Conservation (phyloP, 129 eudicot species). For the Rutidosis leptorrhynchoides region DNA sequence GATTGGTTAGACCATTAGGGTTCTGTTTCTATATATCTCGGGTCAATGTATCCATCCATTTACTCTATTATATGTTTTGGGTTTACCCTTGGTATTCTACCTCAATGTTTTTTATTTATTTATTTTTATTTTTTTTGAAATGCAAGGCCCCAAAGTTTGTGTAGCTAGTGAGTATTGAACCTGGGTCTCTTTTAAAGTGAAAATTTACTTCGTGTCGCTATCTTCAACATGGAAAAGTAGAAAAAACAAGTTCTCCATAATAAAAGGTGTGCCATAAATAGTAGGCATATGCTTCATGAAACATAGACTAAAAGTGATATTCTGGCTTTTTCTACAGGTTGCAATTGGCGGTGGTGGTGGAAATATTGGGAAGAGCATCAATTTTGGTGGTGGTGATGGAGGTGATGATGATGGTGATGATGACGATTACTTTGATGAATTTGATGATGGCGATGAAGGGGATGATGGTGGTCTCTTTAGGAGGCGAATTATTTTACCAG, state of each 20-base stretch:
- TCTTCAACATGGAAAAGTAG: not conserved
- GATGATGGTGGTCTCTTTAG: conserved; percentile 95
- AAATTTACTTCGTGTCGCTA: too few species aligned
- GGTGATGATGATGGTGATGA: conserved; percentile 96
- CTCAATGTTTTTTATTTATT: not conserved
- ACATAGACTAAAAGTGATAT: conserved; percentile 4
- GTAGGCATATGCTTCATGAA: not conserved
- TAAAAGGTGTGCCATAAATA: not conserved
- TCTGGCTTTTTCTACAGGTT: conserved; percentile 40
- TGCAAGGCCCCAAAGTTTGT: too few species aligned
- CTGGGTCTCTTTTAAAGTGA: too few species aligned
- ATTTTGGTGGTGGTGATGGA: conserved; percentile 94
- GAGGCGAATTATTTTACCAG: conserved; percentile 71
- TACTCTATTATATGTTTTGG: not conserved
- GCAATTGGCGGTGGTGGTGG: conserved; percentile 94
- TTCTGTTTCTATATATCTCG: not conserved
- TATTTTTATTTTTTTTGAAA: too few species aligned
- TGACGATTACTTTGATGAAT: conserved; percentile 94
- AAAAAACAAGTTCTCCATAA: not conserved
- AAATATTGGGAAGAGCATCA: conserved; percentile 71
- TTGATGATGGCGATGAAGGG: conserved; percentile 95
- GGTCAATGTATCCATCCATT: not conserved
- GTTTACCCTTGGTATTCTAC: not conserved
- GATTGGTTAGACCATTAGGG: not conserved
- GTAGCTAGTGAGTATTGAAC: too few species aligned